Conservation (phyloP, 2,329 filamentous ascomycete species). For the Ceratocystis smalleyi region DNA sequence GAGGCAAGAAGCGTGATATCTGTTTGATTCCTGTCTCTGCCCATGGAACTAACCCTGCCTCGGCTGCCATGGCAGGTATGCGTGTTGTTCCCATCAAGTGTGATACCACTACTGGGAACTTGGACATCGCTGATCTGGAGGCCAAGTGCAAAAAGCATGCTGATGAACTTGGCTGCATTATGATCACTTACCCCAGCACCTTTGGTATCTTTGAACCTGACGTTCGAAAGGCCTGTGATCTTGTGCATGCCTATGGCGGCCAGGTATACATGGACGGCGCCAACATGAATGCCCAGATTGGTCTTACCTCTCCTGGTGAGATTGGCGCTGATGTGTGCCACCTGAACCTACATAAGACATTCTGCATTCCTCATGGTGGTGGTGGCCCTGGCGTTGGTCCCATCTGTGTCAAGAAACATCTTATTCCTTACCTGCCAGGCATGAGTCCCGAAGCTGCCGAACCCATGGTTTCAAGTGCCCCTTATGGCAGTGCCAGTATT, state of each 20-base stretch:
- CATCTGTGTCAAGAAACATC: conserved; percentile 75
- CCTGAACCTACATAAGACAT: conserved; percentile 95
- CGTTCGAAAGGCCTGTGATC: conserved; percentile 67
- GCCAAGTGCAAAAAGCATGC: conserved; percentile 79
- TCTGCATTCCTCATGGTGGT: conserved; percentile 93
- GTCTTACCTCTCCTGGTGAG: conserved; percentile 82
- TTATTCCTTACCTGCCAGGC: conserved; percentile 59
- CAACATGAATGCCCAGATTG: conserved; percentile 97
- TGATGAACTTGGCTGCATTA: conserved; percentile 76
- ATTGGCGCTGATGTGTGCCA: conserved; percentile 96
- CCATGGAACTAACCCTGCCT: conserved; percentile 90
- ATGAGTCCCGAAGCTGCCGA: conserved; percentile 23
- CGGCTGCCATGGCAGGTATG: conserved; percentile 92
- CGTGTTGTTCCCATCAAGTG: conserved; percentile 86
- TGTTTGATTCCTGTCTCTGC: conserved; percentile 91
- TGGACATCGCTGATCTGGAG: conserved; percentile 73
- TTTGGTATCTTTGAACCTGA: conserved; percentile 89
- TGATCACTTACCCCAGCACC: conserved; percentile 93
- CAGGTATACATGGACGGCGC: conserved; percentile 98
- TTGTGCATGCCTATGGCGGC: conserved; percentile 76
- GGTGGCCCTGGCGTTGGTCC: conserved; percentile 88
- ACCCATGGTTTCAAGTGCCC: conserved; percentile 62
- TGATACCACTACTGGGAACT: conserved; percentile 69
- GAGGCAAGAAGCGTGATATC: conserved; percentile 62
- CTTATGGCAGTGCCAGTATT: conserved; percentile 79